Conservation (phyloP, 176 grass and related monocot genomes). For the Ampelocalamus luodianensis region DNA sequence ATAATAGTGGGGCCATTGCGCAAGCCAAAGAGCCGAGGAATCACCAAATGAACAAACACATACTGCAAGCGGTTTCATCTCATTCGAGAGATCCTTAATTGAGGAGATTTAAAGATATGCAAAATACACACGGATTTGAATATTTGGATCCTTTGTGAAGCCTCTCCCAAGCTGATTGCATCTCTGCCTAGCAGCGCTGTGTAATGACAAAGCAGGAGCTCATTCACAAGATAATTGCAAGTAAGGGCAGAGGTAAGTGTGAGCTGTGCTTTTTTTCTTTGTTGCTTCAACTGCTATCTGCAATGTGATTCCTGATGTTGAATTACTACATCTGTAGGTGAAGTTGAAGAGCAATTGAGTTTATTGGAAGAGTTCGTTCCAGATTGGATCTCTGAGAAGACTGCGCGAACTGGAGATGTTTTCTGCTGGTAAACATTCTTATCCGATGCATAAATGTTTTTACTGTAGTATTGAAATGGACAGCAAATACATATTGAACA, state of each 20-base stretch:
- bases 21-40: too few relatives aligned
- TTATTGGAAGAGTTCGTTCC: slow-evolving; percentile 74
- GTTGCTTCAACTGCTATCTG: background rate
- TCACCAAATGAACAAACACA: too few relatives aligned
- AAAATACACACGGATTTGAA: too few relatives aligned
- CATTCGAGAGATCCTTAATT: too few relatives aligned
- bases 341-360: slow-evolving; percentile 73
- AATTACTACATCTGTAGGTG: slow-evolving; percentile 52
- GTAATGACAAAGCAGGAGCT: slow-evolving; percentile 83
- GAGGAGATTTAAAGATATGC: too few relatives aligned
- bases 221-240: slow-evolving; percentile 69
- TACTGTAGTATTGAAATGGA: background rate
- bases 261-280: background rate
- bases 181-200: slow-evolving; percentile 66
- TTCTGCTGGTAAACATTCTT: slow-evolving; percentile 63
- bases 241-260: slow-evolving; percentile 62
- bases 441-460: background rate
- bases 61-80: too few relatives aligned
- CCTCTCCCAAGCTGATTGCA: slow-evolving; percentile 68
- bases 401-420: slow-evolving; percentile 47
- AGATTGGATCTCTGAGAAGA: slow-evolving; percentile 85
- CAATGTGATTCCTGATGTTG: slow-evolving; percentile 8
- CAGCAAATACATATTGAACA: background rate
- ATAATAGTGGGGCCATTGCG: too few relatives aligned
- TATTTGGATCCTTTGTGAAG: too few relatives aligned